These are phyloP conservation scores for Phytophthora lateralis DNA, from an alignment of 352 stramenopile species.

Conservation along the genomic window DNA sequence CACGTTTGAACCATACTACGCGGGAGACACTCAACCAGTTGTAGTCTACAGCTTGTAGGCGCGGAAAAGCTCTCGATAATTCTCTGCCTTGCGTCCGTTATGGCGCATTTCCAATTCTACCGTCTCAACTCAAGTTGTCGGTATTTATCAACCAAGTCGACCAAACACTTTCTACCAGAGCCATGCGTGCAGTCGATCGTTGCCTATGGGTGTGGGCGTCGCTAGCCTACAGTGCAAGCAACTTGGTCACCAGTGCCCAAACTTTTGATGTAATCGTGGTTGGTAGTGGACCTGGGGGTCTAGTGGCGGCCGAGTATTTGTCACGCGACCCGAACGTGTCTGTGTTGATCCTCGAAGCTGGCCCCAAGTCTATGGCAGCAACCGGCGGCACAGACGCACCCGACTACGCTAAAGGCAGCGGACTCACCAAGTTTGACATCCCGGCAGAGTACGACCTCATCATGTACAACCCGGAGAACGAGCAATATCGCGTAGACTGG, in stretches of 20 bases:
- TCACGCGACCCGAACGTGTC: slow-evolving; percentile 51
- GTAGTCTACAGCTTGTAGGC: too few species aligned
- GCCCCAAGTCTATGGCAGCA: slow-evolving; percentile 45
- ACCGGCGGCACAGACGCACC: slow-evolving; percentile 55
- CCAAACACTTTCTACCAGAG: not conserved
- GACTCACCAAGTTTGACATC: slow-evolving; percentile 71
- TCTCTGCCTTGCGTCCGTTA: not conserved
- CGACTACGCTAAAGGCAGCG: slow-evolving; percentile 44
- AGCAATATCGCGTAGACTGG: slow-evolving; percentile 56
- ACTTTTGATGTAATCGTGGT: slow-evolving; percentile 59
- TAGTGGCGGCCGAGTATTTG: slow-evolving; percentile 66
- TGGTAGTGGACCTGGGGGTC: slow-evolving; percentile 55
- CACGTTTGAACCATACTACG: slow-evolving; percentile 7
- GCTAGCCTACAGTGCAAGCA: slow-evolving; percentile 5
- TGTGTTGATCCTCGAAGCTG: slow-evolving; percentile 66
- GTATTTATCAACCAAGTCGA: slow-evolving; percentile 1
- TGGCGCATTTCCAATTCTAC: slow-evolving; percentile 13
- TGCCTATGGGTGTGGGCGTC: not conserved
- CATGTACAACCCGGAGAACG: slow-evolving; percentile 52
- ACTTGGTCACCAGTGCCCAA: slow-evolving; percentile 13
- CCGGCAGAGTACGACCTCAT: slow-evolving; percentile 60
- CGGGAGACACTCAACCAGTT: slow-evolving; percentile 3
- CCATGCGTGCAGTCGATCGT: slow-evolving; percentile 8
- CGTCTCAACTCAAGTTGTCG: slow-evolving; percentile 6
- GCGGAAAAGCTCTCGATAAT: too few species aligned